Percentiles rank a stretch among this genome's conserved stretches.
Evolutionary conservation across 2,329 filamentous ascomycete species (phyloP).

Genomic region (Alternaria consortialis): DNA sequence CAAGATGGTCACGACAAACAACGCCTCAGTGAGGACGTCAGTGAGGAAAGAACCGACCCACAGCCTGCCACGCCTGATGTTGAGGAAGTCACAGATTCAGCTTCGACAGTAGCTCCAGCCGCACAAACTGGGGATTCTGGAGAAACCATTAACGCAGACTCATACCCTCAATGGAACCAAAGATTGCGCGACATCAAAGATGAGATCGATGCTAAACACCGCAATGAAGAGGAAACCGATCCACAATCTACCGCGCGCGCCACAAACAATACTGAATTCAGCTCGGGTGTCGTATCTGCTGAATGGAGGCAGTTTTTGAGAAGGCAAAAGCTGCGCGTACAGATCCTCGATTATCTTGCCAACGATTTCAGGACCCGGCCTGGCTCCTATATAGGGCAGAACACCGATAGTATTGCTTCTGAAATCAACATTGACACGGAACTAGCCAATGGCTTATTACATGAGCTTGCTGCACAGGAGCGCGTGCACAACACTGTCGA

Average conservation of each 20-base stretch:
- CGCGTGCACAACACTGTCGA: constrained; percentile 29
- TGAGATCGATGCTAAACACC: not conserved
- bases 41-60: no score
- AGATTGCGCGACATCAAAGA: not conserved
- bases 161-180: no score
- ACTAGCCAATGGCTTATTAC: not conserved
- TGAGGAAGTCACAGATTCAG: not conserved
- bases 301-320: not conserved
- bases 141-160: rapidly evolving
- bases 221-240: no score
- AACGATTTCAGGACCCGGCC: constrained; percentile 22
- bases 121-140: not conserved
- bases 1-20: no score
- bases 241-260: rapidly evolving
- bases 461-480: constrained; percentile 9
- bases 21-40: no score
- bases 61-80: not conserved
- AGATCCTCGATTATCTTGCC: constrained; percentile 20
- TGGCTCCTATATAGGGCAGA: constrained; percentile 31
- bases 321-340: not conserved
- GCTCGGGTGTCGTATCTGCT: not conserved
- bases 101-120: not conserved
- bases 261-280: not conserved
- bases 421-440: not conserved
- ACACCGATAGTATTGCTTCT: constrained; percentile 14